A percentile compares a stretch with the other conserved stretches of the same genome.
Evolutionary conservation across 2,329 filamentous ascomycete species (phyloP).

Genomic region (Colletotrichum sp.): DNA sequence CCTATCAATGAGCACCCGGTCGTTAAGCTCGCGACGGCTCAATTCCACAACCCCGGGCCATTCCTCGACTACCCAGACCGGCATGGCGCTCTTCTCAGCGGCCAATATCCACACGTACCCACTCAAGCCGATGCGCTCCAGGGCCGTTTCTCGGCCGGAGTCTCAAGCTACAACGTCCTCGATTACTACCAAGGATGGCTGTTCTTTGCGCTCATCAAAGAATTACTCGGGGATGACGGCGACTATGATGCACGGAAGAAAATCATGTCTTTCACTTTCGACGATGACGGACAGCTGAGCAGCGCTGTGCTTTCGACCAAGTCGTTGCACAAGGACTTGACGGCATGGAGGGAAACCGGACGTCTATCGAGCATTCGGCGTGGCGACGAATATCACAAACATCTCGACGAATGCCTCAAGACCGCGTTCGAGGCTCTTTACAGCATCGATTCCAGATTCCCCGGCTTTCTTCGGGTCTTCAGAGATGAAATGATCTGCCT

Average conservation of each 20-base stretch:
- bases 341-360: neutral
- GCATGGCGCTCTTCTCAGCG: neutral
- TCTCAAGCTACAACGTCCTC: neutral
- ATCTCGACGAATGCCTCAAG: neutral
- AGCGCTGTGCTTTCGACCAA: neutral
- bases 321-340: neutral
- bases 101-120: neutral
- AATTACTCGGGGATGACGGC: neutral
- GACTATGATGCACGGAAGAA: neutral
- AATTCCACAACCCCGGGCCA: neutral
- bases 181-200: constrained; percentile 12
- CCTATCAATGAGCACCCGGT: neutral
- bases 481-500: neutral
- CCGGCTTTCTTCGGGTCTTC: neutral
- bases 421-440: neutral
- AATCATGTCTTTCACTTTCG: neutral
- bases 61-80: constrained; percentile 5
- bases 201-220: neutral
- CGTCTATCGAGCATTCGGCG: neutral
- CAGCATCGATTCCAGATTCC: neutral
- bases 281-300: neutral
- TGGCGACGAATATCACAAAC: neutral
- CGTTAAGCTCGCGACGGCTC: neutral
- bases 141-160: neutral
- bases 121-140: constrained; percentile 2